Evolutionary conservation across 805 yeast genomes (phyloP).

Genomic region (Helenozyma rhizophorensis): DNA sequence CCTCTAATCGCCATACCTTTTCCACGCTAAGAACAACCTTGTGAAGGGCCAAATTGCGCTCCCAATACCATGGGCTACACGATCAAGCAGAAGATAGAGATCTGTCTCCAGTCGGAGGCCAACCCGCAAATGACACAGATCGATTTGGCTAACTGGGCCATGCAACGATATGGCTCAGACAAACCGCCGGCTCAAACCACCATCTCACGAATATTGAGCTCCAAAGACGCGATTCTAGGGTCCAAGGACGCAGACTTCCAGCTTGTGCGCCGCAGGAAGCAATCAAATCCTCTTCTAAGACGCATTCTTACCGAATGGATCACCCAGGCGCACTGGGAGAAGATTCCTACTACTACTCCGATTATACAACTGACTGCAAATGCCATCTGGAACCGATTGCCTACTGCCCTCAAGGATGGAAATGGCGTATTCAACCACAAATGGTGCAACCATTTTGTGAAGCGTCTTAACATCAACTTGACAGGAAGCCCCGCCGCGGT

Average conservation of each 20-base stretch:
- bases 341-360: constrained; percentile 60
- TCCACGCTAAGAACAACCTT: too few relatives aligned
- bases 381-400: constrained; percentile 59
- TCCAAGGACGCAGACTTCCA: constrained; percentile 48
- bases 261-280: constrained; percentile 49
- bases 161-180: constrained; percentile 45
- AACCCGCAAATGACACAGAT: constrained; percentile 65
- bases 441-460: constrained; percentile 51
- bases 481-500: constrained; percentile 42
- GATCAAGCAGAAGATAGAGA: constrained; percentile 59
- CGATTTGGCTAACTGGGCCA: constrained; percentile 64
- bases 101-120: constrained; percentile 64
- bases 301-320: constrained; percentile 68
- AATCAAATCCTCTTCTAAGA: constrained; percentile 50
- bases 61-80: constrained; percentile 62
- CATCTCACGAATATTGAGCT: constrained; percentile 55
- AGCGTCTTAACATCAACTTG: constrained; percentile 49
- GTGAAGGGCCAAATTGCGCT: too few relatives aligned
- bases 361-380: constrained; percentile 60
- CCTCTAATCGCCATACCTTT: too few relatives aligned
- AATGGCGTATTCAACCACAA: constrained; percentile 61
- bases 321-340: constrained; percentile 63
- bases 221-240: constrained; percentile 50
- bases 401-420: constrained; percentile 52
- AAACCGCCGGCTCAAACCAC: constrained; percentile 66